phyloP scores from a whole-genome alignment of 768 basidiomycete genomes.

The Boletellus emodensis region DNA sequence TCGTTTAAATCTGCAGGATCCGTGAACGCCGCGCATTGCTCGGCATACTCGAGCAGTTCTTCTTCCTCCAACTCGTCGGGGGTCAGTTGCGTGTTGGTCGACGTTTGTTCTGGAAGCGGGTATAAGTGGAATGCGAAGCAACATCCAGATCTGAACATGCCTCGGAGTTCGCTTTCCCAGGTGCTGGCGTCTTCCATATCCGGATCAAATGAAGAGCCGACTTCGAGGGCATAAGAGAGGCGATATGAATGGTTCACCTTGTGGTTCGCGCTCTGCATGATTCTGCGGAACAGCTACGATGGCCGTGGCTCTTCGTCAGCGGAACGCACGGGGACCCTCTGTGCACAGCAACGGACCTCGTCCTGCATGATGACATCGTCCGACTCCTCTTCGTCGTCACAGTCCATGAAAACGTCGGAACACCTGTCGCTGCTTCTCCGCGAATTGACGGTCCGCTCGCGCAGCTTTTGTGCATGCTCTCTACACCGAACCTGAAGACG shows the following conservation, averaged over 20 bases:
- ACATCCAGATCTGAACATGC: slow-evolving; percentile 25
- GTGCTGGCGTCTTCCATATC: slow-evolving; percentile 56
- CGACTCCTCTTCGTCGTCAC: slow-evolving; percentile 54
- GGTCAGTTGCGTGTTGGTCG: slow-evolving; percentile 20
- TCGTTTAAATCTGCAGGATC: slow-evolving; percentile 51
- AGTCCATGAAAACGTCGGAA: slow-evolving; percentile 46
- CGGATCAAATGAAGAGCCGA: slow-evolving; percentile 76
- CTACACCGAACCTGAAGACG: slow-evolving; percentile 59
- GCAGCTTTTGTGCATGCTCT: slow-evolving; percentile 55
- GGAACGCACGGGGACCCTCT: slow-evolving; percentile 1
- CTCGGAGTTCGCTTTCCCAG: slow-evolving; percentile 59
- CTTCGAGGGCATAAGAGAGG: slow-evolving; percentile 61
- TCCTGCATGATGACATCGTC: slow-evolving; percentile 60
- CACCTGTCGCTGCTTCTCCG: slow-evolving; percentile 45
- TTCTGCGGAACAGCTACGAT: slow-evolving; percentile 59
- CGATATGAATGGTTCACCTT: slow-evolving; percentile 52
- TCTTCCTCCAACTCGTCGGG: slow-evolving; percentile 53
- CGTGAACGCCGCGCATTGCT: slow-evolving; percentile 42
- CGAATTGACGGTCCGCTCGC: slow-evolving; percentile 43
- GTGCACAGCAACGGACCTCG: slow-evolving; percentile 38
- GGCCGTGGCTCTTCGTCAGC: slow-evolving; percentile 2
- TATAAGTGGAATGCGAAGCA: slow-evolving; percentile 1
- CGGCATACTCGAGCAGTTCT: slow-evolving; percentile 57
- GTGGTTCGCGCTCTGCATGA: slow-evolving; percentile 51
- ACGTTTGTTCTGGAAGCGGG: not conserved